Evolutionary conservation across 2,329 filamentous ascomycete genomes (phyloP), one percentile per base, ranked within the genome.

Genomic region (Calonectria montana): DNA sequence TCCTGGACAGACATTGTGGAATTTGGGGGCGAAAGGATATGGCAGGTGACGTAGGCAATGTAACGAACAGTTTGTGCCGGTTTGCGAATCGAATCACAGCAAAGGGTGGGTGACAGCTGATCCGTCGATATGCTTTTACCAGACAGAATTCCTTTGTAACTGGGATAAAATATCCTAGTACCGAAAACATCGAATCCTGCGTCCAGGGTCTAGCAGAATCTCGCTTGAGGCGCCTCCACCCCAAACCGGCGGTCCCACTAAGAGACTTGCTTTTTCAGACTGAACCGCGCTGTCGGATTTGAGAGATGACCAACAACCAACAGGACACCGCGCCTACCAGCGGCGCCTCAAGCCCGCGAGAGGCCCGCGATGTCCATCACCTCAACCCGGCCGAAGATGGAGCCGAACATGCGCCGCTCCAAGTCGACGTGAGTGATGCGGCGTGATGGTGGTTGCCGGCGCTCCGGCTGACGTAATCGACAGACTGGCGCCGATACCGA

Each of bases 401-500:
- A 29, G 72, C 73, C n/a, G 63, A 73, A 41, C 73, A 77, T 35
- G 73, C 71, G 23, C 75, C 73, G 16, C 59, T 76, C 1, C 75
- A 75, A n/a, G 53, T 77, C 18, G 73, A 75, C 37, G 75, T 76
- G 67, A 47, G 73, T 18, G 21, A 31, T 50, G 9, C n/a, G 23
- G 25, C 21, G 13, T 15, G 12, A 47, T 21, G 6, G 10, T 13
- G n/a, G 41, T 55, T 18, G 23, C 23, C 16, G 25, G 9, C 8
- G 23, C n/a, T 43, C 4, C 62, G 27, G 48, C 48, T 66, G 27
- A 66, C 37, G 7, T 55, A n/a, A 23, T 50, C 16, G 50, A 15
- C 21, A 76, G 68, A 67, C 72, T 8, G 73, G 76, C 25, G 73
- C 76, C 39, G 71, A 57, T 25, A 78, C 80, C 31, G 67, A 71